Percentiles rank a stretch among this genome's conserved stretches.
These are phyloP conservation scores for Heimioporus punctisporus DNA, from an alignment of 1,284 basidiomycete species.

Conservation along the genomic window DNA sequence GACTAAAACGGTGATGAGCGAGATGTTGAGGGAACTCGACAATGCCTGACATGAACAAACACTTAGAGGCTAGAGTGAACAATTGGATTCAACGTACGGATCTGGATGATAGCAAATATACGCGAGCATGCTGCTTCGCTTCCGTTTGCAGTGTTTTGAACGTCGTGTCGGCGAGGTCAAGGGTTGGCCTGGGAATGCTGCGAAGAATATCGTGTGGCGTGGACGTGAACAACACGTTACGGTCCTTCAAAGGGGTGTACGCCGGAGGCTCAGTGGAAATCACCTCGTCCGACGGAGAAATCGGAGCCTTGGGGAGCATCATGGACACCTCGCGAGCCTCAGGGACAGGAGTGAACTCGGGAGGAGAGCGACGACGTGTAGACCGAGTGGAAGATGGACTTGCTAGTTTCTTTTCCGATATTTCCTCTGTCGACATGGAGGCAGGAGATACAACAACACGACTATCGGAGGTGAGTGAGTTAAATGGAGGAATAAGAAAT, in stretches of 20 bases:
- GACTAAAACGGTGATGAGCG: constrained; percentile 44
- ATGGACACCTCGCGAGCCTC: constrained; percentile 51
- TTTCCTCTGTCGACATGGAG: constrained; percentile 13
- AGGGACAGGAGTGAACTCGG: constrained; percentile 47
- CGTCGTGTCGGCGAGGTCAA: constrained; percentile 34
- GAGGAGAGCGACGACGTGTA: constrained; percentile 33
- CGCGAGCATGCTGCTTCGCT: constrained; percentile 17
- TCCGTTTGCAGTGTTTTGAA: constrained; percentile 33
- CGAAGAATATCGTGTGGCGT: constrained; percentile 31
- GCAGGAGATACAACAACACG: constrained; percentile 15
- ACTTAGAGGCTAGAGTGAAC: constrained; percentile 4
- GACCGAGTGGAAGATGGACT: constrained; percentile 26
- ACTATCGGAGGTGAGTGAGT: constrained; percentile 18
- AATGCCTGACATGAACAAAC: constrained; percentile 41
- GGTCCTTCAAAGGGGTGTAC: constrained; percentile 22
- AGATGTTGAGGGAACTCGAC: constrained; percentile 58
- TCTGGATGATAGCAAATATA: constrained; percentile 40
- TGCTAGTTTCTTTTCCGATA: constrained; percentile 17
- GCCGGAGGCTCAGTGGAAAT: constrained; percentile 31
- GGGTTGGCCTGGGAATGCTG: constrained; percentile 18
- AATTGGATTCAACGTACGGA: constrained; percentile 34
- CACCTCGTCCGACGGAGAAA: constrained; percentile 34
- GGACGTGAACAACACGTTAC: constrained; percentile 19
- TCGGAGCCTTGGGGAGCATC: constrained; percentile 47
- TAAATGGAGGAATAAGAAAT: neutral